A percentile compares a stretch with the other conserved stretches of the same genome.
Evolutionary conservation across 2,329 filamentous ascomycete genomes (phyloP).

Genomic region (Madurella mycetomatis): DNA sequence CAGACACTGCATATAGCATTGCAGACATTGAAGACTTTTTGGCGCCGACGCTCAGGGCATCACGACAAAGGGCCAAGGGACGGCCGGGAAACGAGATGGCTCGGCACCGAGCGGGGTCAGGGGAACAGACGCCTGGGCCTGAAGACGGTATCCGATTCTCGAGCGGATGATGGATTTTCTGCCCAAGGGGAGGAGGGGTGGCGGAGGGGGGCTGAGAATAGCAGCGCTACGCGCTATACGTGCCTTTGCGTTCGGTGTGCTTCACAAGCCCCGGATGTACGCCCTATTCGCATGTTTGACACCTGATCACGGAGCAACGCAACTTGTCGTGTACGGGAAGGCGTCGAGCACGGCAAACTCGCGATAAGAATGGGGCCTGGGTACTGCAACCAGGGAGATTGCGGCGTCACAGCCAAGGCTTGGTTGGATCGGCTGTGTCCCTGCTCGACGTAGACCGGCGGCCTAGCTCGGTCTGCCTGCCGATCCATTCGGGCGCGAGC

Average conservation of each 20-base stretch:
- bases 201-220: slow-evolving; percentile 20
- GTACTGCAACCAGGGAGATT: slow-evolving; percentile 1
- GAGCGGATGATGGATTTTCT: slow-evolving; percentile 3
- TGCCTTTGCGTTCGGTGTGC: background rate
- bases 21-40: slow-evolving; percentile 1
- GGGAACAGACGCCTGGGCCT: slow-evolving; percentile 1
- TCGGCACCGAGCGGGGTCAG: slow-evolving; percentile 18
- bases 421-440: slow-evolving; percentile 4
- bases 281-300: slow-evolving; percentile 1
- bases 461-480: background rate
- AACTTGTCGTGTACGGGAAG: background rate
- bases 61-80: background rate
- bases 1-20: background rate
- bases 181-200: too few species aligned
- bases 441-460: slow-evolving; percentile 8
- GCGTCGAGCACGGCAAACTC: background rate
- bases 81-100: background rate
- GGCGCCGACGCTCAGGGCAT: background rate
- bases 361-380: background rate
- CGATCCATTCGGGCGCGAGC: background rate
- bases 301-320: background rate
- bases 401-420: background rate
- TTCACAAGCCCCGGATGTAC: background rate
- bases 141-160: slow-evolving; percentile 20
- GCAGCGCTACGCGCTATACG: background rate